These are phyloP conservation scores for Didymella pomorum DNA, from an alignment of 2,329 filamentous ascomycete species.

Conservation along the genomic window DNA sequence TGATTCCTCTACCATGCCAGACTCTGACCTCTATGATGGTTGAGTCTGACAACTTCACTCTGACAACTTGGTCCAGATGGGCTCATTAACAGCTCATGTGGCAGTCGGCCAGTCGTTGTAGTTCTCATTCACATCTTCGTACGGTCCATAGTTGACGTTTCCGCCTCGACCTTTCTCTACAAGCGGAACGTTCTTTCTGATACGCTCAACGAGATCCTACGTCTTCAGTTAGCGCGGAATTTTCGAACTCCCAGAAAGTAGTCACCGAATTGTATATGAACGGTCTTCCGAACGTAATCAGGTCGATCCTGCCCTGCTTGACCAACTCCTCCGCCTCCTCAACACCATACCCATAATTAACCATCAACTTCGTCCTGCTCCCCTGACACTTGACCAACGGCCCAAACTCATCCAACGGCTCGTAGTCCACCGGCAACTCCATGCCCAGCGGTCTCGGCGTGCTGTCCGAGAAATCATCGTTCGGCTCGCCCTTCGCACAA, in stretches of 20 bases:
- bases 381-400: constrained; percentile 36
- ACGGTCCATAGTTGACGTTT: constrained; percentile 36
- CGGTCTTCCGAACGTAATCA: constrained; percentile 31
- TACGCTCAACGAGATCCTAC: constrained; percentile 26
- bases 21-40: not conserved
- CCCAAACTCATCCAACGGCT: constrained; percentile 33
- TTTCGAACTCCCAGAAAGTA: too few species aligned
- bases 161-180: constrained; percentile 32
- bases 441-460: constrained; percentile 7
- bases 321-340: constrained; percentile 32
- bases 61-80: too few species aligned
- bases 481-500: not conserved
- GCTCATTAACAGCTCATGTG: not conserved
- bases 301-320: constrained; percentile 27
- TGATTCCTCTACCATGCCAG: too few species aligned
- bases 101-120: constrained; percentile 14
- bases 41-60: too few species aligned
- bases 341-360: constrained; percentile 35
- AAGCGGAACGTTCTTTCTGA: constrained; percentile 24
- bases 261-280: constrained; percentile 36
- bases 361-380: constrained; percentile 36
- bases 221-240: not conserved
- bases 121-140: constrained; percentile 15
- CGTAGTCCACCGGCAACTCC: constrained; percentile 26
- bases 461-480: constrained; percentile 15